phyloP scores from a whole-genome alignment of 2,329 filamentous ascomycete genomes.

The Leptographium lundbergii region DNA sequence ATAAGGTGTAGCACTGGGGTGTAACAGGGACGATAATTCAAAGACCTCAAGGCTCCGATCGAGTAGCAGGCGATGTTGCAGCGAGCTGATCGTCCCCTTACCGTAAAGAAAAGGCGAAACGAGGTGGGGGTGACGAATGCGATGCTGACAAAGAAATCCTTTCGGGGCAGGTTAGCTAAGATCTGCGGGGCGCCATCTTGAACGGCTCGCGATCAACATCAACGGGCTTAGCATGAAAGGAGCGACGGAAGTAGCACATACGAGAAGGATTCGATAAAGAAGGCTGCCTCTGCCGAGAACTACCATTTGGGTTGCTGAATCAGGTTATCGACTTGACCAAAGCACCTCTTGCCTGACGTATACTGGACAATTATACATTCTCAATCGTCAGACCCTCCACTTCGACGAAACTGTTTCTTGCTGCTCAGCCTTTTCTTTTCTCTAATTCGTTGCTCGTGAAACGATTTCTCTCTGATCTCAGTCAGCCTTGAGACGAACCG shows the following conservation, averaged over 20 bases:
- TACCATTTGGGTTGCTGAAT: too few species aligned
- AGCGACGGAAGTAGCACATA: too few species aligned
- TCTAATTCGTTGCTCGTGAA: constrained; percentile 30
- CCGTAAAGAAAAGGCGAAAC: not conserved
- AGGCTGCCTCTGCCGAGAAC: too few species aligned
- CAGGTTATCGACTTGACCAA: too few species aligned
- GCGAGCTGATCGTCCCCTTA: not conserved
- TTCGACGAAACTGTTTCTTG: constrained; percentile 36
- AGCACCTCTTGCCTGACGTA: not conserved
- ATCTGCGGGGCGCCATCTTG: not conserved
- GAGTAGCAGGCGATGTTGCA: not conserved
- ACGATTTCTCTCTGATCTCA: constrained; percentile 28
- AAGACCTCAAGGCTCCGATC: not conserved
- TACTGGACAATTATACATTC: not conserved
- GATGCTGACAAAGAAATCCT: not conserved
- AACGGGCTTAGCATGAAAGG: too few species aligned
- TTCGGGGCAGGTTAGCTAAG: not conserved
- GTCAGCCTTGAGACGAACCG: not conserved
- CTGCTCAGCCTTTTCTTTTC: constrained; percentile 35
- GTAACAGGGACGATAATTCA: not conserved
- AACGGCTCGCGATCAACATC: not conserved
- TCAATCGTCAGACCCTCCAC: constrained; percentile 7
- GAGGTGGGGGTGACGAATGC: not conserved
- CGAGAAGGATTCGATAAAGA: too few species aligned
- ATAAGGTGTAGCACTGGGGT: too few species aligned